Evolutionary conservation across 345 rosid species (phyloP), one percentile per base, ranked within the genome.

Genomic region (Bruguiera sexangula): DNA sequence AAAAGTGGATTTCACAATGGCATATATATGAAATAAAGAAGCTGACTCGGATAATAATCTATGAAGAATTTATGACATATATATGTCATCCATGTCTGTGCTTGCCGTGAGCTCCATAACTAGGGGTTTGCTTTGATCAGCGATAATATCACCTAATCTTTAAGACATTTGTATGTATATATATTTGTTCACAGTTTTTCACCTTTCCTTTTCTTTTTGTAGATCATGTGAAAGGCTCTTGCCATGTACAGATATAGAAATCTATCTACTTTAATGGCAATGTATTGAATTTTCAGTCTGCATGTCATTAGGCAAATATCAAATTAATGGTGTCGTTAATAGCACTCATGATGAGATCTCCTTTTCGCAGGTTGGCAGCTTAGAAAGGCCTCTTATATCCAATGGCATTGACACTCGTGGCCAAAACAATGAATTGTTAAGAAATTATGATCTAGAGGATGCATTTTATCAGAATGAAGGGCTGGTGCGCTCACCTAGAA

Each of bases 341-440:
- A 65, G 71, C 62, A 34, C 37, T 15, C 16, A 13, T 63, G 21
- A 39, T 66, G 62, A 68, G 15, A 32, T 52, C 26, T 46, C 24
- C 10, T 20, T 71, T 71, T 71, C 55, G 39, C 66, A 91, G 96
- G 79, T 65, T 21, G 89, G 76, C 53, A 96, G 87, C 54, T 78
- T 90, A 71, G 93, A 88, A 70, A 81, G 92, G 73, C 94, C 96
- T 29, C 94, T 95, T 73, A 72, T 92, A 34, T 75, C 88, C 16
- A 88, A 87, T 75, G 77, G 75, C 62, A 89, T 52, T 8, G 79
- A 77, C 54, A 66, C 73, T 66, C 82, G 27, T 55, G 85, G 79
- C 21, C 86, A 84, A 79, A 78, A 76, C 79, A 79, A 80, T 82
- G 92, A 87, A 68, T 73, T 79, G 11, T 60, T 78, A 8, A 87